These are phyloP conservation scores for Collybia mongolica DNA, from an alignment of 768 basidiomycete species.

Conservation along the genomic window DNA sequence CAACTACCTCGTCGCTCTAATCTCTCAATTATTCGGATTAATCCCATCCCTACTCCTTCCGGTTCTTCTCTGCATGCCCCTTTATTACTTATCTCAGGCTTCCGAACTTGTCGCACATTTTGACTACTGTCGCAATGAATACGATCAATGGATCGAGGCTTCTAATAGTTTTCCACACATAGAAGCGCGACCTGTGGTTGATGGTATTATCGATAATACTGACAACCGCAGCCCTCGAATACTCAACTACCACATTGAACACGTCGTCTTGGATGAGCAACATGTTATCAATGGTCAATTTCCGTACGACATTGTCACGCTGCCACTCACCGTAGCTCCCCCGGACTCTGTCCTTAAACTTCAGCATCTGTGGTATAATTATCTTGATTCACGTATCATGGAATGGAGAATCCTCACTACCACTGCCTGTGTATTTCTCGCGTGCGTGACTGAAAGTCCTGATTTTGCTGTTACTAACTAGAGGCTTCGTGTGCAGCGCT, in stretches of 20 bases:
- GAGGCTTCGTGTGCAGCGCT: not conserved
- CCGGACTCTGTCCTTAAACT: not conserved
- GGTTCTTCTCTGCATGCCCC: constrained; percentile 6
- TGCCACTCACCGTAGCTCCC: too few relatives aligned
- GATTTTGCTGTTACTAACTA: not conserved
- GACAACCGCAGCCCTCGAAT: not conserved
- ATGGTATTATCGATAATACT: not conserved
- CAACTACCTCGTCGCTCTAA: not conserved
- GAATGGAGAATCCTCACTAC: constrained; percentile 6
- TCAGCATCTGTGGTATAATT: not conserved
- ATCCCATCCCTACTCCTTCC: constrained; percentile 7
- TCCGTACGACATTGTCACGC: too few relatives aligned
- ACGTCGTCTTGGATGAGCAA: too few relatives aligned
- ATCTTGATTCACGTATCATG: constrained; percentile 1
- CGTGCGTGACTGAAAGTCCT: not conserved
- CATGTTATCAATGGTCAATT: too few relatives aligned
- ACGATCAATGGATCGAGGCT: constrained; percentile 10
- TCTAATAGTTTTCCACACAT: not conserved
- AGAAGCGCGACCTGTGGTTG: not conserved
- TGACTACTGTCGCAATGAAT: constrained; percentile 9
- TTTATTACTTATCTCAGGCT: constrained; percentile 12
- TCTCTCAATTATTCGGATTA: not conserved
- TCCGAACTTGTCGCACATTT: constrained; percentile 3
- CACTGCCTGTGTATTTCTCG: constrained; percentile 1
- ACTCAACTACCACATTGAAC: not conserved